Evolutionary conservation across 805 yeast genomes (phyloP).

Genomic region (Starmerella kuoi): DNA sequence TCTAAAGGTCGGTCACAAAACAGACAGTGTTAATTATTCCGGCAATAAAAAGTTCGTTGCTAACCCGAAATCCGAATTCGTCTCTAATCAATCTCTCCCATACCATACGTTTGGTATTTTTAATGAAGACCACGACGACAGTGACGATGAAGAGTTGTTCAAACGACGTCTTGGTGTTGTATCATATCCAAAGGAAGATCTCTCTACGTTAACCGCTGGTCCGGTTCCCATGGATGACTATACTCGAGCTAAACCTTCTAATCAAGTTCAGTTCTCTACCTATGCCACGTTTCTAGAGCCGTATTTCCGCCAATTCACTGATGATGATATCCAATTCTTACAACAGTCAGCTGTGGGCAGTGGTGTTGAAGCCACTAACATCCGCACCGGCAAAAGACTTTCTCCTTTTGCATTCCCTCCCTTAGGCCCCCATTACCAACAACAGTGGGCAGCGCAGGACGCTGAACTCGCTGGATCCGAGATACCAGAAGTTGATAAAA

Average conservation of each 20-base stretch:
- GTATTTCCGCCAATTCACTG: constrained; percentile 61
- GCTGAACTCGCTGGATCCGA: constrained; percentile 17
- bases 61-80: constrained; percentile 68
- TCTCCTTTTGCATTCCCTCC: constrained; percentile 74
- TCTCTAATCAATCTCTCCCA: constrained; percentile 55
- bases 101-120: constrained; percentile 57
- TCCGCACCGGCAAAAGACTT: constrained; percentile 21
- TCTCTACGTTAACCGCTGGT: constrained; percentile 72
- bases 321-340: constrained; percentile 69
- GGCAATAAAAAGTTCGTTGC: constrained; percentile 31
- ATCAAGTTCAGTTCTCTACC: constrained; percentile 85
- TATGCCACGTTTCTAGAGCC: constrained; percentile 78
- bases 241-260: constrained; percentile 68
- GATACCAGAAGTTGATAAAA: constrained; percentile 36
- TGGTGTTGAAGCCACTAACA: constrained; percentile 24
- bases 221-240: constrained; percentile 77
- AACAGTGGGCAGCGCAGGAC: constrained; percentile 50
- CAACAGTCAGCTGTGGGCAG: constrained; percentile 42
- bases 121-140: constrained; percentile 56
- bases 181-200: constrained; percentile 71
- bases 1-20: background rate
- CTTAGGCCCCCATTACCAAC: constrained; percentile 69
- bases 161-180: constrained; percentile 76
- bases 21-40: background rate
- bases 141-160: constrained; percentile 53